Evolutionary conservation across 345 rosid species (phyloP), one percentile per base, ranked within the genome.

Genomic region (Eucalyptus globulus): DNA sequence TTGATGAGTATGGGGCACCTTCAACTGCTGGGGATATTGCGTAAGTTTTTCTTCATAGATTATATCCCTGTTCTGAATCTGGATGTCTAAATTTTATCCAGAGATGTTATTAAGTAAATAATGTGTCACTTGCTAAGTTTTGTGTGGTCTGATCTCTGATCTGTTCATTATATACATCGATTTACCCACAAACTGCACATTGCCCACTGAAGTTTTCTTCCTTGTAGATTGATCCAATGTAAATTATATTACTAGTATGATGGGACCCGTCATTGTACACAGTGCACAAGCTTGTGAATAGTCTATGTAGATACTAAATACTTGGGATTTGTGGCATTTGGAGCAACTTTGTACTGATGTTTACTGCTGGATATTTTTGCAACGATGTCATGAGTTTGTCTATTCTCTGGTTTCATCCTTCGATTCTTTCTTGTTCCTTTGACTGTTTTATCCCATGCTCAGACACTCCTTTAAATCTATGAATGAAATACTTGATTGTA

Each of bases 1-100:
- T 98, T 93, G 99, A 98, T 89, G 99, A 98, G 92, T 98, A 97
- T 93, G 99, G 99, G 86, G 91, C 99, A 86, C 99, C 99, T 88
- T 98, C 99, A 86, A 98, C 99, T 22, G 99, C 99, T 88, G 99
- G 99, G 89, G 99, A 98, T 93, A 96, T 98, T 72, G 96, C 99
- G 99, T 98, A 97, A 93, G 99, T 89, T n/a, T 60, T 31, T 49
- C 67, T 86, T 31, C 50, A 37, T 29, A 37, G 47, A 76, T 76
- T 54, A 83, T 89, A 69, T 47, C 24, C 80, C 50, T 62, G 85
- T 76, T 76, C 47, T 43, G 24, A 76, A 76, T 21, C 85, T 76
- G 9, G 85, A 40, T 76, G 47, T 37, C 27, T 76, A 76, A 21
- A 76, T 21, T 76, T 76, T 76, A 37, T 37, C 47, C 85, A 76